Conservation (phyloP, 129 eudicot genomes). For the Chrysanthemum lavandulifolium region DNA sequence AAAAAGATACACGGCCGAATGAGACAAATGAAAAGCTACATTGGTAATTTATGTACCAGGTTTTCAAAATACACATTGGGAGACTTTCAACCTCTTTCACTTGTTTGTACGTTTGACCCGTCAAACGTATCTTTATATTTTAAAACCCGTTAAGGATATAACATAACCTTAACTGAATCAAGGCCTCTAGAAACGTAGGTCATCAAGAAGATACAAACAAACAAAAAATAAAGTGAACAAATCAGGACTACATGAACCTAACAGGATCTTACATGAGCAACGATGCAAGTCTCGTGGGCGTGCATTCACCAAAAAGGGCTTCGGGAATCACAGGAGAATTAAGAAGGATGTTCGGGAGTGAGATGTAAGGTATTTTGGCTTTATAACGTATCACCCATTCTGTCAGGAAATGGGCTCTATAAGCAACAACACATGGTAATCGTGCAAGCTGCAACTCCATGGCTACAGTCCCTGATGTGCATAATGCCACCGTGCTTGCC, state of each 20-base stretch:
- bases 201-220: too few relatives aligned
- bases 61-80: too few relatives aligned
- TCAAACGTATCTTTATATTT: too few relatives aligned
- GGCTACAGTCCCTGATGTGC: conserved; percentile 96
- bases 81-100: too few relatives aligned
- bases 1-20: too few relatives aligned
- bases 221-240: too few relatives aligned
- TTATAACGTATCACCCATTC: conserved; percentile 79
- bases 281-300: conserved; percentile 61
- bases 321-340: conserved; percentile 73
- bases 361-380: conserved; percentile 81
- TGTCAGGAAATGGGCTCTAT: conserved; percentile 85
- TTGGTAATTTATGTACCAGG: too few relatives aligned
- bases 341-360: conserved; percentile 86
- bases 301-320: conserved; percentile 73
- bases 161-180: too few relatives aligned
- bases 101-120: too few relatives aligned
- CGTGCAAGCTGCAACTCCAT: conserved; percentile 91
- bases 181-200: too few relatives aligned
- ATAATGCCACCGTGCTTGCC: conserved; percentile 86
- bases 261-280: conserved; percentile 52
- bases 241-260: not conserved
- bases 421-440: conserved; percentile 94
- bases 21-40: too few relatives aligned
- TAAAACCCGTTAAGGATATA: too few relatives aligned